Evolutionary conservation across 2,329 filamentous ascomycete species (phyloP).

Genomic region (Fusarium pseudoanthophilum): DNA sequence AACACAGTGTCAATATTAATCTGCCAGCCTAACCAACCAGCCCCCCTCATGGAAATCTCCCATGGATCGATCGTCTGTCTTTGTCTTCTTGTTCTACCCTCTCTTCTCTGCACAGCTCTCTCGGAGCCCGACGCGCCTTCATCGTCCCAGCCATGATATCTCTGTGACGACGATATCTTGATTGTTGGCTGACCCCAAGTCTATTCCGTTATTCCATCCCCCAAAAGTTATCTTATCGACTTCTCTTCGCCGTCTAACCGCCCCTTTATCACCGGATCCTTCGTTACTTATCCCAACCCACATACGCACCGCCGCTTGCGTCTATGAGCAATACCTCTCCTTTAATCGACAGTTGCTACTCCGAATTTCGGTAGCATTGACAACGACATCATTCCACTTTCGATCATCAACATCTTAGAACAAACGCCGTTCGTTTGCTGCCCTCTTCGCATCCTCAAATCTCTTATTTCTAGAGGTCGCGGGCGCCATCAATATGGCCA

Average conservation of each 20-base stretch:
- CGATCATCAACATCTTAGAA: background rate
- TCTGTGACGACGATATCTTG: conserved; percentile 29
- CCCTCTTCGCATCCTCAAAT: background rate
- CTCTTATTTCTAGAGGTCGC: conserved; percentile 39
- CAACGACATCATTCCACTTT: conserved; percentile 2
- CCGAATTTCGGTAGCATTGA: background rate
- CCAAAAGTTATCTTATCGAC: conserved; percentile 15
- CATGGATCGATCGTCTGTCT: conserved; percentile 12
- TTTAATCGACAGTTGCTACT: conserved; percentile 8
- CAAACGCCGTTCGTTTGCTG: conserved; percentile 1
- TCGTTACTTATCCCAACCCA: conserved; percentile 28
- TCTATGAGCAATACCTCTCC: conserved; percentile 26
- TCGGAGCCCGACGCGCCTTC: conserved; percentile 38
- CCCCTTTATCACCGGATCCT: conserved; percentile 29
- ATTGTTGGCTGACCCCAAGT: conserved; percentile 22
- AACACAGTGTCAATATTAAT: conserved; percentile 39
- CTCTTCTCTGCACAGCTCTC: conserved; percentile 32
- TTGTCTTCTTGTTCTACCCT: conserved; percentile 31
- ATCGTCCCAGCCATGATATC: conserved; percentile 36
- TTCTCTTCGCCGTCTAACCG: conserved; percentile 20
- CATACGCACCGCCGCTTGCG: conserved; percentile 24
- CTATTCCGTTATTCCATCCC: background rate
- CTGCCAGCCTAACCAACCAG: conserved; percentile 29
- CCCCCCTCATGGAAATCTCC: conserved; percentile 41
- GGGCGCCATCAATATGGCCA: conserved; percentile 58